phyloP scores from a whole-genome alignment of 768 basidiomycete genomes.

The Hysterangium stoloniferum region DNA sequence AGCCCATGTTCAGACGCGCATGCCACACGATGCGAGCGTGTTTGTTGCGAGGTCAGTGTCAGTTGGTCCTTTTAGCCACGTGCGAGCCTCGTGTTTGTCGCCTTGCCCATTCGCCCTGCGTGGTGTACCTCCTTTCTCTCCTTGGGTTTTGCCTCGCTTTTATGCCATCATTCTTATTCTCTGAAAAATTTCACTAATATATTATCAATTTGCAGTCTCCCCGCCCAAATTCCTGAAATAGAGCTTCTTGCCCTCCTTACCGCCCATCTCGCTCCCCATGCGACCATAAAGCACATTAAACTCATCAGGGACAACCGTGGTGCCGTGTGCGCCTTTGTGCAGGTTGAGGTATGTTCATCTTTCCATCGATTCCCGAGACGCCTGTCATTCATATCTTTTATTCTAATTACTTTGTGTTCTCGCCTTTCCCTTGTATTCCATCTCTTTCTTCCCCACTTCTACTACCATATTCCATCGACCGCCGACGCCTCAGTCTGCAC shows the following conservation, averaged over 20 bases:
- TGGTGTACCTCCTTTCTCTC: neutral
- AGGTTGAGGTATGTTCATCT: constrained; percentile 57
- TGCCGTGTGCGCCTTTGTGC: constrained; percentile 78
- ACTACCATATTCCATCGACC: neutral
- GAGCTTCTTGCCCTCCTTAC: constrained; percentile 55
- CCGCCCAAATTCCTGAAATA: constrained; percentile 54
- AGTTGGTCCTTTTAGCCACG: constrained; percentile 7
- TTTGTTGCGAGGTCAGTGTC: constrained; percentile 73
- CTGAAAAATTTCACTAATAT: constrained; percentile 6
- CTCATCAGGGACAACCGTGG: constrained; percentile 71
- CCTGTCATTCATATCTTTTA: constrained; percentile 8
- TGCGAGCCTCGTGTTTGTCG: constrained; percentile 9
- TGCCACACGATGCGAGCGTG: constrained; percentile 69
- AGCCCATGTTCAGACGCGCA: constrained; percentile 12
- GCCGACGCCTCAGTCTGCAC: constrained; percentile 11
- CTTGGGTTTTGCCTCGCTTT: neutral
- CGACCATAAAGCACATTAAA: constrained; percentile 57
- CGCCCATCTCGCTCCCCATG: constrained; percentile 59
- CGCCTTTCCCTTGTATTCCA: neutral
- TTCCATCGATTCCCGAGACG: neutral
- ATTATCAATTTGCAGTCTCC: constrained; percentile 43
- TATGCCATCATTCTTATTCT: neutral
- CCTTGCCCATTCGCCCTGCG: constrained; percentile 9
- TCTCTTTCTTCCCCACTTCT: neutral
- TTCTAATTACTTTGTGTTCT: neutral